These are phyloP conservation scores for Delonix regia DNA, from an alignment of 306 rosid genomes.

Conservation along the genomic window DNA sequence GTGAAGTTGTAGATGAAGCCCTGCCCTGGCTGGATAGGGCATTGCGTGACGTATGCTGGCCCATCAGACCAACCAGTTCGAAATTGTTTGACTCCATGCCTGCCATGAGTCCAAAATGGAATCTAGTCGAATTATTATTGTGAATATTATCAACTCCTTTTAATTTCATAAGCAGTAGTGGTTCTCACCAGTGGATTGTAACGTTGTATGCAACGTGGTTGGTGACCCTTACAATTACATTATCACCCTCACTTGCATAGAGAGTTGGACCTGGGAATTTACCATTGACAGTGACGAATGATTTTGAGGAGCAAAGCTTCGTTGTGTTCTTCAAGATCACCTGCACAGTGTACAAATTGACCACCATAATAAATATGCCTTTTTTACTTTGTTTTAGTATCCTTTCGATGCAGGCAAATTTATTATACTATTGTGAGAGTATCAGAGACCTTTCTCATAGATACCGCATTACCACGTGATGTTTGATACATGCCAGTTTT, in stretches of 20 bases:
- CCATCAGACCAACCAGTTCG: slow-evolving; percentile 75
- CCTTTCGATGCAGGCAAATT: neutral
- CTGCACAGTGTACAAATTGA: slow-evolving; percentile 40
- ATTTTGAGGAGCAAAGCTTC: slow-evolving; percentile 63
- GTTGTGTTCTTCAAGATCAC: slow-evolving; percentile 65
- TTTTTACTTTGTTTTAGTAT: neutral
- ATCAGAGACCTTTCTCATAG: neutral
- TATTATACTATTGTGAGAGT: slow-evolving; percentile 12
- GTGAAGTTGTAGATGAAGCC: slow-evolving; percentile 71
- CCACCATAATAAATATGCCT: slow-evolving; percentile 14
- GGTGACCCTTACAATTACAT: slow-evolving; percentile 62
- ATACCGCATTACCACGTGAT: neutral
- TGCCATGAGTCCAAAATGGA: slow-evolving; percentile 26
- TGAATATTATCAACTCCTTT: slow-evolving; percentile 4
- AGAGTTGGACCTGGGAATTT: slow-evolving; percentile 73
- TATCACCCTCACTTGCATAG: slow-evolving; percentile 77
- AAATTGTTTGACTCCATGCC: slow-evolving; percentile 78
- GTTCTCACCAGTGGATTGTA: slow-evolving; percentile 77
- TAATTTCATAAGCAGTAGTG: slow-evolving; percentile 12
- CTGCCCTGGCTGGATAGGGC: slow-evolving; percentile 72
- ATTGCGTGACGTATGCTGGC: slow-evolving; percentile 78
- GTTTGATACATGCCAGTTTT: neutral
- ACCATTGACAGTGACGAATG: slow-evolving; percentile 60
- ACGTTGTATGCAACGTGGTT: slow-evolving; percentile 58
- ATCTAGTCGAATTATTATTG: neutral